Percentiles rank a stretch among this genome's conserved stretches.
phyloP scores from a whole-genome alignment of 208 protist species.

The Sergeia podlipaevii region DNA sequence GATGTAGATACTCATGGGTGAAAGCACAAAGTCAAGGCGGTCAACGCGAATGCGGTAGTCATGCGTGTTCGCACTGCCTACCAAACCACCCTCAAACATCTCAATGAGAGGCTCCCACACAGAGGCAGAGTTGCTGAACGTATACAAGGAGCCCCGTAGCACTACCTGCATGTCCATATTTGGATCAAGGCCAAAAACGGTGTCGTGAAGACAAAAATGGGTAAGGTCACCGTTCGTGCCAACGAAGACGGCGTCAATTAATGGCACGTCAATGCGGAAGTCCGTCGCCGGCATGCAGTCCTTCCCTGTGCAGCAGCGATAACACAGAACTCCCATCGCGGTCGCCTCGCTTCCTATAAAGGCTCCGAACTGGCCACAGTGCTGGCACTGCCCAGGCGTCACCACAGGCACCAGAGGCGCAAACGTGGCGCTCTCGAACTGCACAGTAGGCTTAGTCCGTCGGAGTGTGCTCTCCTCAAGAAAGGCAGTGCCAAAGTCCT shows the following conservation, averaged over 20 bases:
- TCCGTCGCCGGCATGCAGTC: constrained; percentile 49
- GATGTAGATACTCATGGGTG: constrained; percentile 62
- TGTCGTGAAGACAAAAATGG: constrained; percentile 36
- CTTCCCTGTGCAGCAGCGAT: constrained; percentile 77
- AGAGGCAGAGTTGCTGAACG: constrained; percentile 64
- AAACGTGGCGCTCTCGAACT: constrained; percentile 47
- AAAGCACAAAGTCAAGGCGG: constrained; percentile 70
- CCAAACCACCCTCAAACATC: constrained; percentile 35
- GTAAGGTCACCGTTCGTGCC: constrained; percentile 49
- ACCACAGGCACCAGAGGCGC: constrained; percentile 34
- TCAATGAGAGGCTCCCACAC: constrained; percentile 88
- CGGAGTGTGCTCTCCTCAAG: constrained; percentile 43
- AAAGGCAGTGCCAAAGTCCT: constrained; percentile 63
- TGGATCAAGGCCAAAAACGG: constrained; percentile 34
- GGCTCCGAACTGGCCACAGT: constrained; percentile 38
- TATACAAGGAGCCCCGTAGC: constrained; percentile 44
- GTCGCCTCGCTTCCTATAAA: constrained; percentile 26
- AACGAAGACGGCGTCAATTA: constrained; percentile 61
- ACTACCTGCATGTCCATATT: constrained; percentile 50
- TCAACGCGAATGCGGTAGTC: constrained; percentile 54
- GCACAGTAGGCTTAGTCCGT: constrained; percentile 39
- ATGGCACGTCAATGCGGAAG: constrained; percentile 53
- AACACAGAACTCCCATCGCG: constrained; percentile 56
- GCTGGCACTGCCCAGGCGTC: constrained; percentile 46
- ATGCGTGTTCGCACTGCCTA: constrained; percentile 47